Conservation (phyloP, 768 basidiomycete genomes). For the Auriscalpium microsporum region DNA sequence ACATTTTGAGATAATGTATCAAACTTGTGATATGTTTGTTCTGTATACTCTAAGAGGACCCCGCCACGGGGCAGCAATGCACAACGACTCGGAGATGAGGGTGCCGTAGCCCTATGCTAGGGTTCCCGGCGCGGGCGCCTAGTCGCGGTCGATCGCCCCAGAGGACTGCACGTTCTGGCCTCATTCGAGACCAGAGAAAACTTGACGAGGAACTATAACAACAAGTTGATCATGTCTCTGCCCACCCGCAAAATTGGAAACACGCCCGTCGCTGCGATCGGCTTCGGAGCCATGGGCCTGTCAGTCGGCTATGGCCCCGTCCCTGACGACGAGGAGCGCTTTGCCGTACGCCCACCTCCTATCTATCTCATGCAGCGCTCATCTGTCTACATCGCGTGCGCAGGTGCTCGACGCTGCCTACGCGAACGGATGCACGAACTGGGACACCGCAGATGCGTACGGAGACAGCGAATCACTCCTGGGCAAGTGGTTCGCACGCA, state of each 20-base stretch:
- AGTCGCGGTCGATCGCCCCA: no score
- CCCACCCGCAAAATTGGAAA: slow-evolving; percentile 37
- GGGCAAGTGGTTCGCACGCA: slow-evolving; percentile 40
- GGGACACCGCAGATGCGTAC: slow-evolving; percentile 38
- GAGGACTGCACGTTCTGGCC: no score
- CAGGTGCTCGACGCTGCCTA: slow-evolving; percentile 35
- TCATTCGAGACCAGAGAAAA: no score
- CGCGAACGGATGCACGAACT: slow-evolving; percentile 31
- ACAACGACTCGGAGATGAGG: no score
- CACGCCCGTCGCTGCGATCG: slow-evolving; percentile 37
- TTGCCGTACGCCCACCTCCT: slow-evolving; percentile 33
- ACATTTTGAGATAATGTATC: no score
- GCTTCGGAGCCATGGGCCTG: slow-evolving; percentile 53
- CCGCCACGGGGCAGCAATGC: no score
- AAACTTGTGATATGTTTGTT: no score
- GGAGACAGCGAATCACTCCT: slow-evolving; percentile 36
- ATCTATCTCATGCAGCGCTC: background rate
- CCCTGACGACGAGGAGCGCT: slow-evolving; percentile 44
- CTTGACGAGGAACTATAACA: background rate
- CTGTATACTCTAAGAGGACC: no score
- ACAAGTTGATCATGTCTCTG: slow-evolving; percentile 3
- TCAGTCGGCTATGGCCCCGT: slow-evolving; percentile 36
- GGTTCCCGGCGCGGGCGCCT: no score
- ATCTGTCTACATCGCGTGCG: slow-evolving; percentile 14
- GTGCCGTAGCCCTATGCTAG: no score